phyloP scores from a whole-genome alignment of 352 stramenopile species.

The Globisporangium irregulare region DNA sequence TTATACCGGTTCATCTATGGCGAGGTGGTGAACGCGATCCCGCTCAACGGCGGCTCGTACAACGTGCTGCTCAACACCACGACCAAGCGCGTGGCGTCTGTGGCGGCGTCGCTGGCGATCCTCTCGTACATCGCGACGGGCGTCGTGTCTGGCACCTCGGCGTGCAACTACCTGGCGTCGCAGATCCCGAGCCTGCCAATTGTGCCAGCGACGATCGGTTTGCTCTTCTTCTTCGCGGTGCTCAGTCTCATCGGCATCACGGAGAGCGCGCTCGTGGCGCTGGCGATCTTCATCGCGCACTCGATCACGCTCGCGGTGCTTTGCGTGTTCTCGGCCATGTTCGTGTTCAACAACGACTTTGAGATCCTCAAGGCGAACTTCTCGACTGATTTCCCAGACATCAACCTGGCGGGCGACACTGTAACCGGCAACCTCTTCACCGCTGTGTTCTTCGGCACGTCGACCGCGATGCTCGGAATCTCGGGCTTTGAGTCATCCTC shows the following conservation, averaged over 20 bases:
- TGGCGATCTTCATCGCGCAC: constrained; percentile 91
- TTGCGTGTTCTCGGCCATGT: constrained; percentile 73
- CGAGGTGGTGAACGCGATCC: constrained; percentile 92
- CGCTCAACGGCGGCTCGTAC: constrained; percentile 95
- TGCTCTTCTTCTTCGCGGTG: constrained; percentile 91
- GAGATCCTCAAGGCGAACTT: constrained; percentile 83
- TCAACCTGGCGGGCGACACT: constrained; percentile 81
- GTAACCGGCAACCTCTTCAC: constrained; percentile 80
- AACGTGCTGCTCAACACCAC: constrained; percentile 96
- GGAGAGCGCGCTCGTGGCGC: constrained; percentile 89
- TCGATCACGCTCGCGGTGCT: constrained; percentile 82
- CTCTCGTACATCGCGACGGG: constrained; percentile 96
- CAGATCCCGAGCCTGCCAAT: constrained; percentile 74
- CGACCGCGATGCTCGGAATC: constrained; percentile 93
- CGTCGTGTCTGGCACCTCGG: constrained; percentile 85
- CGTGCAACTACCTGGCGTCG: constrained; percentile 84
- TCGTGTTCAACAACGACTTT: constrained; percentile 79
- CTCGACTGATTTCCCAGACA: constrained; percentile 79
- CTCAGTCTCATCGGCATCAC: constrained; percentile 91
- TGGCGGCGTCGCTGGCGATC: constrained; percentile 92
- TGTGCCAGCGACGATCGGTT: constrained; percentile 70
- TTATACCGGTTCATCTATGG: constrained; percentile 93
- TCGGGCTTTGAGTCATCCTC: constrained; percentile 94
- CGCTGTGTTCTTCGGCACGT: constrained; percentile 91
- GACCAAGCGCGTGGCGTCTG: constrained; percentile 90